phyloP scores from a whole-genome alignment of 345 rosid species.

The Psidium guajava region DNA sequence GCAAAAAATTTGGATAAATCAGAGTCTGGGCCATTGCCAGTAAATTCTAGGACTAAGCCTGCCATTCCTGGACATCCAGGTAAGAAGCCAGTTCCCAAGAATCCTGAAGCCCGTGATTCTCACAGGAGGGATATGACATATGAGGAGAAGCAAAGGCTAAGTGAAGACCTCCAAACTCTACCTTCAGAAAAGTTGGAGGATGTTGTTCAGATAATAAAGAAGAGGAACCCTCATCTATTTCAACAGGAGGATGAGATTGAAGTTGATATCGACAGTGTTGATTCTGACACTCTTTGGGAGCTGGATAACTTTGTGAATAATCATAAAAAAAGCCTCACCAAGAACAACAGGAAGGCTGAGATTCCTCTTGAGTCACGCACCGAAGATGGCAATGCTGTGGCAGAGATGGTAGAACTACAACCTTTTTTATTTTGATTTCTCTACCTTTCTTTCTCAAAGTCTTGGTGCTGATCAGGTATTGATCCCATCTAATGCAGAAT shows the following conservation, averaged over 20 bases:
- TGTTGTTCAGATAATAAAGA: slow-evolving; percentile 76
- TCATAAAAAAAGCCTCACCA: slow-evolving; percentile 31
- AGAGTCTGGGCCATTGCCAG: slow-evolving; percentile 27
- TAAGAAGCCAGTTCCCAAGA: slow-evolving; percentile 20
- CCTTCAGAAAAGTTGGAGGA: slow-evolving; percentile 69
- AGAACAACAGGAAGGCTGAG: slow-evolving; percentile 31
- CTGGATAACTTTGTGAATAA: slow-evolving; percentile 48
- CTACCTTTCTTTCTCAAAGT: not conserved
- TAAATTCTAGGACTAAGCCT: slow-evolving; percentile 15
- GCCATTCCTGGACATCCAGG: slow-evolving; percentile 7
- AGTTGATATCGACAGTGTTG: slow-evolving; percentile 78
- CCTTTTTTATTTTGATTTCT: not conserved
- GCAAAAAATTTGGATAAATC: slow-evolving; percentile 23
- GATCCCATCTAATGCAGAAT: slow-evolving; percentile 16
- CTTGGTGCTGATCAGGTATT: not conserved
- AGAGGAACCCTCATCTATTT: slow-evolving; percentile 53
- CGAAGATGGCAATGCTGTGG: slow-evolving; percentile 20
- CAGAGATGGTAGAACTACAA: slow-evolving; percentile 27
- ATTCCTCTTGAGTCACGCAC: not conserved
- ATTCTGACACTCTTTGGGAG: slow-evolving; percentile 83
- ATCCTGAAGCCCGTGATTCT: slow-evolving; percentile 28
- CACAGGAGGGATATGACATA: slow-evolving; percentile 54
- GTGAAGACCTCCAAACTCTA: slow-evolving; percentile 56
- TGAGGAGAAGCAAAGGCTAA: slow-evolving; percentile 76
- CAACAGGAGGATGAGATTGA: slow-evolving; percentile 89